These are phyloP conservation scores for Vigna angularis DNA, from an alignment of 306 rosid genomes.

Conservation along the genomic window DNA sequence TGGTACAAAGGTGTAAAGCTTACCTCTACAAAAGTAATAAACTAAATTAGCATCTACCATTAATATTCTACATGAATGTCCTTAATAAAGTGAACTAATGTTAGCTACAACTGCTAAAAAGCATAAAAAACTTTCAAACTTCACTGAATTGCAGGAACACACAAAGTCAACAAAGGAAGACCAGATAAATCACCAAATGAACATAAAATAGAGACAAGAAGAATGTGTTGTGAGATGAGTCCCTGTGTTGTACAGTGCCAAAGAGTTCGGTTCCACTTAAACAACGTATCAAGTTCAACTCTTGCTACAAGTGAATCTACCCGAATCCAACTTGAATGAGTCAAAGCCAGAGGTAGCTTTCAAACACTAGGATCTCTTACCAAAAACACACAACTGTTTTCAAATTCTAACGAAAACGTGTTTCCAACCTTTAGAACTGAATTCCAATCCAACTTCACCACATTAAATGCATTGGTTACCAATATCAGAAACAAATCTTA, in stretches of 20 bases:
- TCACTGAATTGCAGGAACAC: conserved; percentile 1
- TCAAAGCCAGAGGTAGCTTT: neutral
- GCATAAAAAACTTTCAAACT: neutral
- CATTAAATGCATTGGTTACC: conserved; percentile 28
- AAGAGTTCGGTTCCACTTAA: neutral
- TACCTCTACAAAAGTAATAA: conserved; percentile 18
- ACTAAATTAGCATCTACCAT: conserved; percentile 22
- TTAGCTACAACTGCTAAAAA: conserved; percentile 1
- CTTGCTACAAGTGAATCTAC: neutral
- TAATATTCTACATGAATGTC: conserved; percentile 9
- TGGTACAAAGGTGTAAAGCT: neutral
- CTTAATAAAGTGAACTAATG: conserved; percentile 29
- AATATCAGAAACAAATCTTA: conserved; percentile 28
- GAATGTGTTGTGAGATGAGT: neutral
- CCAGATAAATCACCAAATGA: conserved; percentile 15
- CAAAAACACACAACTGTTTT: neutral
- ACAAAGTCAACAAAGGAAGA: conserved; percentile 41
- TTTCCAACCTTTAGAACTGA: conserved; percentile 12
- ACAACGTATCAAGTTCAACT: neutral
- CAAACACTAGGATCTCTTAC: neutral
- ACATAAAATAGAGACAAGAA: conserved; percentile 7
- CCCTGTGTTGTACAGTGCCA: conserved; percentile 5
- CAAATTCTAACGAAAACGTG: neutral
- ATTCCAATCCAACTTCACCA: conserved; percentile 27
- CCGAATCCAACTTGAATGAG: neutral